Evolutionary conservation across 352 stramenopile species (phyloP), one percentile per base, ranked within the genome.

Genomic region (Globisporangium cystogenes): DNA sequence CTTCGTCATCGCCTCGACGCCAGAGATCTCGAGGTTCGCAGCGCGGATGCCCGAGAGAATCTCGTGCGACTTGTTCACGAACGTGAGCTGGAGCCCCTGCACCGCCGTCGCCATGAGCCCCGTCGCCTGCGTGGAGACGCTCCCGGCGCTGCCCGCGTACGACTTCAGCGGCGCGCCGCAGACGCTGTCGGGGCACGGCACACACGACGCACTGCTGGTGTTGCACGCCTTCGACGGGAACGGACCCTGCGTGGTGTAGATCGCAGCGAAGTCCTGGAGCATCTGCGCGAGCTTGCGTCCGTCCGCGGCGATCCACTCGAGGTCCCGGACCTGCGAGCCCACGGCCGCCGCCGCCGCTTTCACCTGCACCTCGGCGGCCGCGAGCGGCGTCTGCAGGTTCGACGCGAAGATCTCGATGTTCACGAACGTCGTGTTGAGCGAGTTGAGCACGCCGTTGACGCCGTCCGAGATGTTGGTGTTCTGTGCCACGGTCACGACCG

Each of bases 391-490:
- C 29, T 81, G 52, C 21, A 90, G 50, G 57, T 93, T 91, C 29
- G 36, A 47, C 20, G 83, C 71, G 40, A 89, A 90, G 36, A 89
- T 86, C 29, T 88, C 79, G 21, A 86, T 69, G 51, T 93, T 90
- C 52, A 77, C 71, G n/a, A 93, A 52, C 21, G 77, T 88, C 18
- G 72, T 72, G 37, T 82, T 86, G 18, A 90, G 52, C 44, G 78
- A 88, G 51, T 86, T 67, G 21, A 93, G 55, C 26, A 93, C 70
- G 1, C 69, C 68, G 23, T 74, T 62, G 20, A 90, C 56, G 16
- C 75, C 74, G 37, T 89, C 67, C 7, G 82, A 89, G 56, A 93
- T 84, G 64, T 86, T 91, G 20, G 77, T 86, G 56, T 93, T 93
- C 48, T 90, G 72, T 1, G 80, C 78, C 18, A 81, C 68, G 16